Base-by-base conservation (phyloP, 352 stramenopile genomes). In the Pilasporangium apinafurcum region DNA sequence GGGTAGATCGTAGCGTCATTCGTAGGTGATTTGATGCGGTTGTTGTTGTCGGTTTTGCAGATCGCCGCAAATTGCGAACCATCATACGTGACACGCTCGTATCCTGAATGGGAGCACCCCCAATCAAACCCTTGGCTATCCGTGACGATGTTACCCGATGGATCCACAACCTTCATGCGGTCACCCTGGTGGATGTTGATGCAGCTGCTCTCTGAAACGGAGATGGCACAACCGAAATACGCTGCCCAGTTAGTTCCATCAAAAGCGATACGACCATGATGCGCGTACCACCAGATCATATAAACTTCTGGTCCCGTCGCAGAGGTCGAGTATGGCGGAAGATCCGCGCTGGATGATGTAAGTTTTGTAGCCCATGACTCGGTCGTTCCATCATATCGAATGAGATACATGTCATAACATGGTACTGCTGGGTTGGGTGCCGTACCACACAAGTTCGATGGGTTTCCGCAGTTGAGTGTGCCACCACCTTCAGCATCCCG, bases 161-260 rank as follows among this genome's bases (percentile, higher is more conserved):
- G 49, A 14, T 58, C 50, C n/a, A 83, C 70, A 8, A 83, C 65
- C 44, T 83, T 65, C 70, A 83, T 83, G 40, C 70, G 70, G 39
- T 83, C 70, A 6, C 70, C 70, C 44, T 83, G 70, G 54, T 83
- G 70, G 51, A 83, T 78, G 53, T 83, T 83, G 54, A 80, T 83
- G 59, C 70, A 83, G 12, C 66, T 65, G 10, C 55, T 46, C 30
- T 83, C 51, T 0, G 67, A 78, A 26, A 60, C 74, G 10, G 70
- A 83, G 56, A 83, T 68, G 6, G 70, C 67, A 5, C 54, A 53
- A 20, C 70, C 70, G 29, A 80, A 83, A 62, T 80, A 83, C 28
- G 70, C 61, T 14, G 67, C 70, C 70, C 70, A 83, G 62, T 80
- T 80, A 21, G 55, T 70, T 37, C 66, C 67, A 44, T 83, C 67